Conservation (phyloP, 2,329 filamentous ascomycete genomes). For the Cladobotryum protrusum region DNA sequence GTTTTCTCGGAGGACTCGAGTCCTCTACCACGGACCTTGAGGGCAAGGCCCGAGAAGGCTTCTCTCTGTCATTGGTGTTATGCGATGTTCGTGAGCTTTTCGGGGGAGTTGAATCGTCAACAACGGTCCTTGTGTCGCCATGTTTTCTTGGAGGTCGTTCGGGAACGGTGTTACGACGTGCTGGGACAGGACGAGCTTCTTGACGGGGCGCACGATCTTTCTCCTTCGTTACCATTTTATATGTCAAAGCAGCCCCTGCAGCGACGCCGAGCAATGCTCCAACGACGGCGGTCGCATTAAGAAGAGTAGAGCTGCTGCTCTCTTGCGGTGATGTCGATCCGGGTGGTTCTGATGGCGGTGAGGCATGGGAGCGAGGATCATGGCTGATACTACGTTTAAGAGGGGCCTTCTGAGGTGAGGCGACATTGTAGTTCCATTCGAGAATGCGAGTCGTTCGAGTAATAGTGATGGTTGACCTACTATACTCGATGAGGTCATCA, state of each 20-base stretch:
- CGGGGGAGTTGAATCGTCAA: not conserved
- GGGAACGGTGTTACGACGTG: constrained; percentile 42
- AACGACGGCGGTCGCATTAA: constrained; percentile 58
- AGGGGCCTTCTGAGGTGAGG: not conserved
- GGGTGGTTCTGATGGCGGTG: not conserved
- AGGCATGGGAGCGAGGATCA: not conserved
- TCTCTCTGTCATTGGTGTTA: not conserved
- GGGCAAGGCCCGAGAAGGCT: not conserved
- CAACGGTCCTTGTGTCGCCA: not conserved
- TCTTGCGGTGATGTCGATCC: constrained; percentile 25
- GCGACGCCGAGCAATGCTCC: constrained; percentile 74
- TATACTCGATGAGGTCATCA: constrained; percentile 28
- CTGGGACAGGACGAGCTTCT: constrained; percentile 28
- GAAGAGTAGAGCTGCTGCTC: constrained; percentile 33
- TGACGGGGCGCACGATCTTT: constrained; percentile 40
- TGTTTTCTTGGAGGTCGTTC: constrained; percentile 18
- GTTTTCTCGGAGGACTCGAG: not conserved
- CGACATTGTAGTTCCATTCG: constrained; percentile 38
- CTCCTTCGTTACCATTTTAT: constrained; percentile 54
- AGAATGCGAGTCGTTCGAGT: constrained; percentile 38
- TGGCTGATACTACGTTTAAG: not conserved
- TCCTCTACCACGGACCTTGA: not conserved
- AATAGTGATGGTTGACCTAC: constrained; percentile 27
- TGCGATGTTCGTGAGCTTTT: not conserved
- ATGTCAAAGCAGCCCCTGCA: constrained; percentile 57